Base-by-base conservation (phyloP, 495 filamentous ascomycete species). In the Geoglossum glabrum region DNA sequence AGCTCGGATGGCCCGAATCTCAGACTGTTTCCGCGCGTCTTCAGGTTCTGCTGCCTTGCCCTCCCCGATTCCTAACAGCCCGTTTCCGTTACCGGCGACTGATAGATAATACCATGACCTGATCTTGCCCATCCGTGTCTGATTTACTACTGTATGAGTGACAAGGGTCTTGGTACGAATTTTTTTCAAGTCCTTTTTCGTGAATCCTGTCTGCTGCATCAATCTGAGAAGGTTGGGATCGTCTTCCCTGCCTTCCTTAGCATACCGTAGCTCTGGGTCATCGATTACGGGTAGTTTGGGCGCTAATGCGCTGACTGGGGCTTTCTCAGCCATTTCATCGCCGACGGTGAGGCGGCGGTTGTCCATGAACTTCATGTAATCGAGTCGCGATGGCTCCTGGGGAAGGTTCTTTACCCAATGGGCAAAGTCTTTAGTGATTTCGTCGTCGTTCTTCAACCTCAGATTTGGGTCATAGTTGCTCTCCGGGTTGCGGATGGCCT, bases 101-200 rank as follows among this genome's bases (percentile, higher is more conserved):
- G 79, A 77, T 45, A 95, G 70, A 60, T 73, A 69, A 66, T 89
- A 92, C 10, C 75, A 59, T 64, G 79, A 81, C 55, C 70, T 70
- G 56, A 97, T 80, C 77, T 96, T 99, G 63, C 92, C 92, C 70
- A 99, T 79, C 73, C 88, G 85, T 30, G 93, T 97, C 76, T 95
- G 89, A 70, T 99, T 99, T 60, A 77, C 72, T 49, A 99, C 93
- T 0, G 66, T 66, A 64, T 89, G 84, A 2, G 59, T 56, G 23
- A 94, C 85, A 27, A 98, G 64, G 13, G 71, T 70, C 73, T 87
- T 92, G 25, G 73, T 68, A 26, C 72, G 69, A 54, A 86, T 68
- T 0, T 61, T 45, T 13, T 69, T 47, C 51, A 96, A 79, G 40
- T 85, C 66, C 8, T 70, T 57, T 59, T 75, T 63, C 10, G 67